Base-by-base conservation (phyloP, 306 rosid species). In the Hippophae gyantsensis region DNA sequence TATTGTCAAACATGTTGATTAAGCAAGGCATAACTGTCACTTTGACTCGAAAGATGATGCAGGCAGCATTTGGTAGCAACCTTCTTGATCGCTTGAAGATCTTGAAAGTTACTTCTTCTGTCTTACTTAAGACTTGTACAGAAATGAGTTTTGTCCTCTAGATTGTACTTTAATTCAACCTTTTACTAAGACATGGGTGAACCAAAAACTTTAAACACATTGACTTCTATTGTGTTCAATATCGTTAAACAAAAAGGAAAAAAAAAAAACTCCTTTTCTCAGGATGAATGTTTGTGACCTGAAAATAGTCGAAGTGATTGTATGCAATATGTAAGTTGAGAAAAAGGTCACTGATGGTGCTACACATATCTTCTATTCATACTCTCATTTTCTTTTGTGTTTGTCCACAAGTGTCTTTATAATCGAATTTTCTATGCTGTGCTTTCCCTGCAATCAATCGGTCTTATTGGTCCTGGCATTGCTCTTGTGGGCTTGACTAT, bases 381-480 rank as follows among this genome's bases (percentile, higher is more conserved):
- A 32, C 38, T 32, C 38, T 32, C 5, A 1, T 4, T 0, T 32
- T 32, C 38, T 32, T 32, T 32, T 3, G 3, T 32, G 38, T 32
- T 2, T 32, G 38, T 32, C 38, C 2, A 4, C 38, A 4, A 2
- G 9, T 56, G 11, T 40, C 60, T 51, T 46, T 48, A 48, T n/a
- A 8, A 3, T 64, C 13, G 7, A n/a, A 42, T 18, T 55, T 18
- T 43, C 48, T 26, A 51, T 8, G 18, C 23, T 32, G 5, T 23
- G 57, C 67, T 43, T 72, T 80, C 61, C 54, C 59, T 78, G 73
- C 88, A 92, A 96, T 65, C 88, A 11, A 80, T 92, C 54, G 96
- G 99, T 71, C 87, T 92, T 70, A 26, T 87, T 78, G 93, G 99
- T 60, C 95, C 99, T 44, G 99, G 84, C 67, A 65, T 88, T 43